phyloP scores from a whole-genome alignment of 2,329 filamentous ascomycete species.

The Stenocarpella maydis region DNA sequence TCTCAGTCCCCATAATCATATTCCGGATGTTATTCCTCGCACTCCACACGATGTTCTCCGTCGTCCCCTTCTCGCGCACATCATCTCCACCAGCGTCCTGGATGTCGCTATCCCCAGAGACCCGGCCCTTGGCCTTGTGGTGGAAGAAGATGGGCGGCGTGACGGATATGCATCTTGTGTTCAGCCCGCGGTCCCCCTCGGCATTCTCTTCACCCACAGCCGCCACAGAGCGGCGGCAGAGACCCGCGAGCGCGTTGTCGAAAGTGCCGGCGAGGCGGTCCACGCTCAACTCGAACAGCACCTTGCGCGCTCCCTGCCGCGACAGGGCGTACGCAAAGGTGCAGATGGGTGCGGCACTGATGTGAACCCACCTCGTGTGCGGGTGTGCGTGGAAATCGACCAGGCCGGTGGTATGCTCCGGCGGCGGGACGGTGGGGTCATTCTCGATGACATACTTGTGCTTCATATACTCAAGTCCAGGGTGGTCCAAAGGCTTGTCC shows the following conservation, averaged over 20 bases:
- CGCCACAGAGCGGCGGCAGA: constrained; percentile 44
- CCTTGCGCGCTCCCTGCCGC: constrained; percentile 44
- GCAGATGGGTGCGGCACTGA: constrained; percentile 25
- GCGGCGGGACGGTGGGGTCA: constrained; percentile 41
- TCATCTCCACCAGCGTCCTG: constrained; percentile 37
- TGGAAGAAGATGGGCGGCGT: constrained; percentile 47
- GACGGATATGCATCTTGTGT: constrained; percentile 44
- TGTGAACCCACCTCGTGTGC: constrained; percentile 31
- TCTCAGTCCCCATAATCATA: constrained; percentile 40
- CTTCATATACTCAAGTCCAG: constrained; percentile 39
- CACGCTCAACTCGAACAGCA: constrained; percentile 47
- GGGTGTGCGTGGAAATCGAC: constrained; percentile 40
- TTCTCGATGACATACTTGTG: constrained; percentile 41
- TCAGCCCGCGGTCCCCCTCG: constrained; percentile 31
- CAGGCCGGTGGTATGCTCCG: constrained; percentile 41
- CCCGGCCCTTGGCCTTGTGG: constrained; percentile 42
- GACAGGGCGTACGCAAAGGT: constrained; percentile 48
- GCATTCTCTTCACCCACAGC: constrained; percentile 36
- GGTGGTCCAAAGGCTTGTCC: constrained; percentile 38
- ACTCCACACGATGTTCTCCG: constrained; percentile 46
- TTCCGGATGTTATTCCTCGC: constrained; percentile 44
- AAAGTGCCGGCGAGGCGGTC: constrained; percentile 44
- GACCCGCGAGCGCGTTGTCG: constrained; percentile 48
- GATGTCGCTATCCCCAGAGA: constrained; percentile 46
- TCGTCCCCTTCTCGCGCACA: constrained; percentile 42